Percentiles rank a stretch among this genome's conserved stretches.
These are phyloP conservation scores for Tephrocybe sp. DNA, from an alignment of 768 basidiomycete species.

Conservation along the genomic window DNA sequence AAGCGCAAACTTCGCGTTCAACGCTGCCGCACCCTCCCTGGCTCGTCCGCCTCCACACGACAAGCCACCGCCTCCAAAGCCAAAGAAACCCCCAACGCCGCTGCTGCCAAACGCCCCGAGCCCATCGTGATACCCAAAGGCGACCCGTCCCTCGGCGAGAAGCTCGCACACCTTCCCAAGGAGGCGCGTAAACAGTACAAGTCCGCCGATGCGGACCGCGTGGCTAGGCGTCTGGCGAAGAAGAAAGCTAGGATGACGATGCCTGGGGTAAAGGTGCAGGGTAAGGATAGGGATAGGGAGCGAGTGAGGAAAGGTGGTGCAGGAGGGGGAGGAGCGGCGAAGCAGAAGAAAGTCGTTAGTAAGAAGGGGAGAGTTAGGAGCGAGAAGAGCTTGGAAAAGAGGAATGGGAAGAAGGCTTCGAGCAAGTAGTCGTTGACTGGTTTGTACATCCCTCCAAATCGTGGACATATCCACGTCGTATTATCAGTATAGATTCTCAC, in stretches of 20 bases:
- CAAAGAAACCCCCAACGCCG: slow-evolving; percentile 15
- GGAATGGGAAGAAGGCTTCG: slow-evolving; percentile 56
- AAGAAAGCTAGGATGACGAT: slow-evolving; percentile 73
- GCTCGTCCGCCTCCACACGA: slow-evolving; percentile 29
- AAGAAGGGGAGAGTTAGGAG: slow-evolving; percentile 52
- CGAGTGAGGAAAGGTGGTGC: slow-evolving; percentile 41
- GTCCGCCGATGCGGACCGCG: slow-evolving; percentile 73
- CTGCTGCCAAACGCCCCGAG: slow-evolving; percentile 14
- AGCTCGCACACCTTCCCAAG: slow-evolving; percentile 75
- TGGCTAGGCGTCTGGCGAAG: slow-evolving; percentile 85
- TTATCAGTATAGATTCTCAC: too few relatives aligned
- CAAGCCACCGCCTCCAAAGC: slow-evolving; percentile 22
- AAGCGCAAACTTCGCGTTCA: slow-evolving; percentile 92
- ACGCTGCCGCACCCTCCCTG: slow-evolving; percentile 76
- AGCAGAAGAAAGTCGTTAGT: slow-evolving; percentile 36
- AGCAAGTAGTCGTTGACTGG: background rate
- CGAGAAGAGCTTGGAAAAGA: slow-evolving; percentile 51
- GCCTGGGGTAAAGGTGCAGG: slow-evolving; percentile 29
- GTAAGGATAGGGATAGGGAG: slow-evolving; percentile 46
- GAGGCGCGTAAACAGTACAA: slow-evolving; percentile 87
- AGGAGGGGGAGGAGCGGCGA: slow-evolving; percentile 9
- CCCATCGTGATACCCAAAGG: slow-evolving; percentile 62
- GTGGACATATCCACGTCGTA: too few relatives aligned
- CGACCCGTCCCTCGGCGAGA: slow-evolving; percentile 78
- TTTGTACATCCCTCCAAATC: too few relatives aligned